Evolutionary conservation across 192 early-diverging fungal genomes (phyloP).

Genomic region (Paraglomus brasilianum): DNA sequence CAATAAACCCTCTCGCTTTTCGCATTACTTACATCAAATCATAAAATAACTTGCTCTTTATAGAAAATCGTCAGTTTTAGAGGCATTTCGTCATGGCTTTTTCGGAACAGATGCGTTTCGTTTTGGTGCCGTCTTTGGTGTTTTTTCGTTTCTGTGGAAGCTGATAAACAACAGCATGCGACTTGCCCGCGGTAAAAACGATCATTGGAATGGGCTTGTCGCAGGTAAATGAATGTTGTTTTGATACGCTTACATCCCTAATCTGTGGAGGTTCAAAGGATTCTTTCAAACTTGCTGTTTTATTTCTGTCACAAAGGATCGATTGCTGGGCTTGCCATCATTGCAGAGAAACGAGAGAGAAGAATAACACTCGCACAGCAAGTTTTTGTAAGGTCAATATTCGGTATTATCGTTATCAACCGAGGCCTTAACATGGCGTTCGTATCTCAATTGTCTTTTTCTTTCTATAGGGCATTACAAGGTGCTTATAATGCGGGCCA

Average conservation of each 20-base stretch:
- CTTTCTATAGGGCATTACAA: conserved; percentile 46
- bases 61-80: conserved; percentile 10
- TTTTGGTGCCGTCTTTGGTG: conserved; percentile 76
- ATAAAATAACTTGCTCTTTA: background rate
- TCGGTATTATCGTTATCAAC: background rate
- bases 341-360: conserved; percentile 57
- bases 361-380: conserved; percentile 57
- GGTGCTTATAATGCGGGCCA: conserved; percentile 56
- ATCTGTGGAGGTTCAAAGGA: background rate
- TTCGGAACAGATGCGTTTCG: conserved; percentile 58
- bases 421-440: conserved; percentile 18
- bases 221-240: conserved; percentile 37
- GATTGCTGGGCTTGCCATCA: conserved; percentile 51
- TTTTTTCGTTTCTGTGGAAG: conserved; percentile 75
- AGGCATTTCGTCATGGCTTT: conserved; percentile 42
- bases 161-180: conserved; percentile 64
- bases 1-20: background rate
- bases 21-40: background rate
- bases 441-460: conserved; percentile 1
- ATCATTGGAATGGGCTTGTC: conserved; percentile 53
- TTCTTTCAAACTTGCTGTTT: background rate
- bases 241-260: background rate
- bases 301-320: conserved; percentile 33
- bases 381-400: conserved; percentile 54
- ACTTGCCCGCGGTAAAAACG: conserved; percentile 50